Base-by-base conservation (phyloP, 169 alveolate genomes). In the Plasmodium adleri region DNA sequence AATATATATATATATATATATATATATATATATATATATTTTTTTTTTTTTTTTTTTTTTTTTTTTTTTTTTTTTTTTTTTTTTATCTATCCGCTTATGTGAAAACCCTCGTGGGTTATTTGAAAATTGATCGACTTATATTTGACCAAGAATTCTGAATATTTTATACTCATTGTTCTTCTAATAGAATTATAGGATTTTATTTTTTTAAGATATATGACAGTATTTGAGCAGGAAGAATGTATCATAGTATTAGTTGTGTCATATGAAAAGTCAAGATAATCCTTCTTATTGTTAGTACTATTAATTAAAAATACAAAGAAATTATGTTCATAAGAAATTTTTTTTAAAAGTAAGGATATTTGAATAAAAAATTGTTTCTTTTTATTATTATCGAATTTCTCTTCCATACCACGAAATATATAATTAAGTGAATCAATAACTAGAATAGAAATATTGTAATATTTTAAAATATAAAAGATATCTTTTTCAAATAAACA, bases 401-500 rank as follows among this genome's bases (percentile, higher is more conserved):
- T 26, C 8, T 63, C 78, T 43, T 66, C 67, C 22, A 32, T 32
- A 17, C 49, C 89, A 66, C 67, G 64, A 66, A 78, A 52, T 13
- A 78, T 59, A 63, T 24, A 78, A 24, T 78, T 78, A 17, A 78
- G 13, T 50, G 89, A 78, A 64, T 78, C 89, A 9, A 78, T 45
- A 22, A 78, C 76, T 17, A 78, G 76, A 43, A 78, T 47, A 17
- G 89, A 78, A 0, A 78, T 78, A 24, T 78, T 52, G 50, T 78
- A 59, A 52, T 78, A 70, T 32, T 59, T 78, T 45, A 66, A n/a
- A n/a, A 78, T 78, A 7, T 67, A 43, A 26, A 39, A 39, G 22
- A 78, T 64, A 47, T 78, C 72, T 66, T 52, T 63, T 26, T 78
- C 60, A 28, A 78, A 64, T 78, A 78, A 78, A 17, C 28, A 17